A percentile compares a stretch with the other conserved stretches of the same genome.
phyloP scores from a whole-genome alignment of 2,329 filamentous ascomycete genomes.

The Scytalidium sp. region DNA sequence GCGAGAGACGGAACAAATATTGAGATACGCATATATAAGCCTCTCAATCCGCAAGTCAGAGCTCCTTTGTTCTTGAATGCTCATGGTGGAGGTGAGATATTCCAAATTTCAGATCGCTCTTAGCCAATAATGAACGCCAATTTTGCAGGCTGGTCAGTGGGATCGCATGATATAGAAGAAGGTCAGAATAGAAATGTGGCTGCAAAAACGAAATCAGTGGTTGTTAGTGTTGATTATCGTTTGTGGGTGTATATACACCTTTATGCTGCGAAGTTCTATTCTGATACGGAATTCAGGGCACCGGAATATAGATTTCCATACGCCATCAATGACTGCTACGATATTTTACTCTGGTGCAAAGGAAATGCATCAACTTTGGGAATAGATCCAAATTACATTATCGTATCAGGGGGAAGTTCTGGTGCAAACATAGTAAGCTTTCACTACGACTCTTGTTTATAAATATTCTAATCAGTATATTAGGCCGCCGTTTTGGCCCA shows the following conservation, averaged over 20 bases:
- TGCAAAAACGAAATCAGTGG: slow-evolving; percentile 3
- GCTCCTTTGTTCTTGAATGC: neutral
- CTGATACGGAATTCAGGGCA: slow-evolving; percentile 2
- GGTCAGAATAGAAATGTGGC: slow-evolving; percentile 7
- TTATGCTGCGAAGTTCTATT: neutral
- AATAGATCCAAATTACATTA: slow-evolving; percentile 8
- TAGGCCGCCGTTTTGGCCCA: slow-evolving; percentile 10
- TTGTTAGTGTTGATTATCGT: slow-evolving; percentile 15
- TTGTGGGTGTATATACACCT: slow-evolving; percentile 2
- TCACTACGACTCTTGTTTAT: neutral
- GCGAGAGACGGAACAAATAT: neutral
- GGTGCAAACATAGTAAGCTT: slow-evolving; percentile 13
- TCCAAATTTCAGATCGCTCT: too few species aligned
- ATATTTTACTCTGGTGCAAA: slow-evolving; percentile 10
- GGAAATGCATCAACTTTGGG: slow-evolving; percentile 3
- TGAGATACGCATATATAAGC: neutral
- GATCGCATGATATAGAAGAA: slow-evolving; percentile 13
- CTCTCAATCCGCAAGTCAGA: neutral
- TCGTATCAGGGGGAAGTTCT: slow-evolving; percentile 15
- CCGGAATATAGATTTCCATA: slow-evolving; percentile 16
- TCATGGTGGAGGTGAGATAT: neutral
- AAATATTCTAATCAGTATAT: neutral
- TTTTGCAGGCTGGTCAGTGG: slow-evolving; percentile 10
- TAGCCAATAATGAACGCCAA: neutral
- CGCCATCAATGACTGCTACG: slow-evolving; percentile 10